These are phyloP conservation scores for Austroboletus eburneus DNA, from an alignment of 768 basidiomycete species.

Conservation along the genomic window DNA sequence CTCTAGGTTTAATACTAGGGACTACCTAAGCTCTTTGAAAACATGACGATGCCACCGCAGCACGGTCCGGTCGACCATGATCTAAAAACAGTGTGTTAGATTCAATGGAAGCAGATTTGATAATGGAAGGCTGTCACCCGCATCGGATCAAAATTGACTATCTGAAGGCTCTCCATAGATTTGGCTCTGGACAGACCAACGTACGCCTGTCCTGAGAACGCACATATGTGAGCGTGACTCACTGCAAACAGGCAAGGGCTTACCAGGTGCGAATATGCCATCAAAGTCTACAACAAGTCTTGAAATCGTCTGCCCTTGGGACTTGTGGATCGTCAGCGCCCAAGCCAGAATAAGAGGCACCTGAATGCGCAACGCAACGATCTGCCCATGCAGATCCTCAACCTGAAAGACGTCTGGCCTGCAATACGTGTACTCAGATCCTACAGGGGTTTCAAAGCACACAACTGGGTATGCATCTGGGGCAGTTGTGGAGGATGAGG, in stretches of 20 bases:
- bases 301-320: not conserved
- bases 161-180: not conserved
- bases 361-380: not conserved
- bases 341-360: not conserved
- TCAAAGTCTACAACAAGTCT: not conserved
- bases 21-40: too few relatives aligned
- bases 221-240: too few relatives aligned
- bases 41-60: too few relatives aligned
- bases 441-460: not conserved
- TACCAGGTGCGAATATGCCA: not conserved
- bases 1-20: too few relatives aligned
- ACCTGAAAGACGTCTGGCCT: not conserved
- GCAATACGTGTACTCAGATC: not conserved
- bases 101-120: too few relatives aligned
- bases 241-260: too few relatives aligned
- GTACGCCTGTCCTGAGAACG: not conserved
- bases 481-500: too few relatives aligned
- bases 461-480: not conserved
- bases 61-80: too few relatives aligned
- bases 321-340: slow-evolving; percentile 1
- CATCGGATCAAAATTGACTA: not conserved
- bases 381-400: not conserved
- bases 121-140: too few relatives aligned
- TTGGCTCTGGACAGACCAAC: not conserved
- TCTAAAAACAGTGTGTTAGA: too few relatives aligned